Evolutionary conservation across 176 grass and related monocot species (phyloP).

Genomic region (Eragrostis curvula): DNA sequence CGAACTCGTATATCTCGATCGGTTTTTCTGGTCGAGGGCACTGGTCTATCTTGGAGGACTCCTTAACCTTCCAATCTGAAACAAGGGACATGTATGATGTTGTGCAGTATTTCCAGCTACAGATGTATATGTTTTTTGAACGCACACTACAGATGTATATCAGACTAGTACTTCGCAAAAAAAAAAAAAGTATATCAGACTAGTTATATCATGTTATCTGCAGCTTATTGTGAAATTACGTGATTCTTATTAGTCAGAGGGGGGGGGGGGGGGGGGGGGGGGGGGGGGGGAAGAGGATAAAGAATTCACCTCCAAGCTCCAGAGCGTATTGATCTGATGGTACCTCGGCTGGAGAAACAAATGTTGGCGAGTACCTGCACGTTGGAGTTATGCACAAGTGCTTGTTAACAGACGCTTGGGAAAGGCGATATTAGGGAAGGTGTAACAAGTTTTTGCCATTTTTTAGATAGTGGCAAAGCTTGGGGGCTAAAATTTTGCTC

Average conservation of each 20-base stretch:
- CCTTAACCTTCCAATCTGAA: constrained; percentile 82
- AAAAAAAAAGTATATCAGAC: background rate
- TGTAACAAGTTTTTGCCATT: background rate
- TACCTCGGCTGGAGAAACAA: constrained; percentile 68
- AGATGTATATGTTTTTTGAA: background rate
- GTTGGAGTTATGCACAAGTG: background rate
- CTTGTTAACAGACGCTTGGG: background rate
- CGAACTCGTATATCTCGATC: constrained; percentile 97
- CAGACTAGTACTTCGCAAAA: background rate
- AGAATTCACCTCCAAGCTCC: constrained; percentile 63
- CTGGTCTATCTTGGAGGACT: constrained; percentile 73
- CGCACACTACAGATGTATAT: too few relatives aligned
- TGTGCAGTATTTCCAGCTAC: background rate
- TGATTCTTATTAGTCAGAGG: background rate
- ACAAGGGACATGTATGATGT: background rate
- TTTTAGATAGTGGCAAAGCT: background rate
- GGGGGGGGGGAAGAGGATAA: background rate
- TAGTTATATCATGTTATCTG: background rate
- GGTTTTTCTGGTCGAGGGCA: constrained; percentile 79
- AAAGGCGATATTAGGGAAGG: background rate
- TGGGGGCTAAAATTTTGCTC: too few relatives aligned
- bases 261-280: too few relatives aligned
- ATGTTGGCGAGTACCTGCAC: constrained; percentile 69
- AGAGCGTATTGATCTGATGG: constrained; percentile 72
- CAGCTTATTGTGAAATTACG: background rate